phyloP scores from a whole-genome alignment of 371 early-diverging fungal species.

The Dinochytrium kinnereticum region DNA sequence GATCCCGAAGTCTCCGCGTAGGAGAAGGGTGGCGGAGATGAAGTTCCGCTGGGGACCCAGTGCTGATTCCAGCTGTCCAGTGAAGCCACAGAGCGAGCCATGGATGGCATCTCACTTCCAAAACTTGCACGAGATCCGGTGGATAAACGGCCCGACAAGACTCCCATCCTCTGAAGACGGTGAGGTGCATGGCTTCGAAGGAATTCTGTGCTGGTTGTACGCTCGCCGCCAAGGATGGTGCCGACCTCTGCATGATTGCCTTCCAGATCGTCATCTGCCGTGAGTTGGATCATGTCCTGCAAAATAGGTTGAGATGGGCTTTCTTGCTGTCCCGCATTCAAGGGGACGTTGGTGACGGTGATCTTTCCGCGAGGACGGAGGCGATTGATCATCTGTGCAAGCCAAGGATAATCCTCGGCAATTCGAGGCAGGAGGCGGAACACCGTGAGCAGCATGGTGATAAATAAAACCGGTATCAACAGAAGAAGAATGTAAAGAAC shows the following conservation, averaged over 20 bases:
- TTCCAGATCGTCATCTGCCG: slow-evolving; percentile 7
- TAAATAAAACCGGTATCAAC: not conserved
- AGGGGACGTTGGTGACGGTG: not conserved
- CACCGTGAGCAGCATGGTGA: not conserved
- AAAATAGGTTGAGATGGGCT: not conserved
- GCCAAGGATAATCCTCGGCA: not conserved
- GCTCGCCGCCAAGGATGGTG: not conserved
- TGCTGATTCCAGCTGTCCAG: slow-evolving; percentile 2
- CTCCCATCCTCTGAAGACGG: not conserved
- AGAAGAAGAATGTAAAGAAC: not conserved
- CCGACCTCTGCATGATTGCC: not conserved
- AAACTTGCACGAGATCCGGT: not conserved
- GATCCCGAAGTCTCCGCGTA: not conserved
- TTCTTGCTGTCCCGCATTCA: not conserved
- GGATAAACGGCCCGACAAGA: not conserved
- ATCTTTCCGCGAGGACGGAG: not conserved
- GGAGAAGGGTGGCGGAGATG: no score
- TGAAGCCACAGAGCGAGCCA: not conserved
- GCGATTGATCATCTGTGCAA: not conserved
- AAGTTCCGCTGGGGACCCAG: not conserved
- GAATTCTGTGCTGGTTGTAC: not conserved
- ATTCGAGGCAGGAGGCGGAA: not conserved
- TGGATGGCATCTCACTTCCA: no score
- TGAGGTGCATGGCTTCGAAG: not conserved
- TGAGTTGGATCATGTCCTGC: not conserved